These are phyloP conservation scores for Ettlia oleoabundans DNA, from an alignment of 139 green algal species.

Conservation along the genomic window DNA sequence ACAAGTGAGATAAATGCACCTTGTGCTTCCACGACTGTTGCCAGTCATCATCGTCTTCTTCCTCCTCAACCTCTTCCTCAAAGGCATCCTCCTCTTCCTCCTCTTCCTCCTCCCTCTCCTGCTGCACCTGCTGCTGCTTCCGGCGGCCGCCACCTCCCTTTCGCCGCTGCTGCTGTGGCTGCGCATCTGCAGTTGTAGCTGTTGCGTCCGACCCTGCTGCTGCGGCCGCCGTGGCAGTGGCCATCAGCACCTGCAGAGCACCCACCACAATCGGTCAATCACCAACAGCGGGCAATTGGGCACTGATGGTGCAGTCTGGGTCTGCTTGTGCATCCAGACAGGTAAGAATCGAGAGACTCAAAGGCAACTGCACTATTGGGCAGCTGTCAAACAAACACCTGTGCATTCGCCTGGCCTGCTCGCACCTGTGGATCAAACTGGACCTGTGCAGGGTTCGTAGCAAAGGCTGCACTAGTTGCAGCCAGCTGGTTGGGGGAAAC, in stretches of 20 bases:
- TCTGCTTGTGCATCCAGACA: too few species aligned
- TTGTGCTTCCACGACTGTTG: background rate
- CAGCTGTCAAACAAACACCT: too few species aligned
- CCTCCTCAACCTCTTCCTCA: background rate
- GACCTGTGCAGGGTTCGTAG: too few species aligned
- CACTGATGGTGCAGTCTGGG: too few species aligned
- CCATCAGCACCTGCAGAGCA: background rate
- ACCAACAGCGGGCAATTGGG: too few species aligned
- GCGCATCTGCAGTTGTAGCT: background rate
- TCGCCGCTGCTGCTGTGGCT: background rate
- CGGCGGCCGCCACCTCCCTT: background rate
- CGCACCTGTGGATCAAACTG: background rate
- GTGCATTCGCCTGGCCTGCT: too few species aligned
- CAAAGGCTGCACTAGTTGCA: too few species aligned
- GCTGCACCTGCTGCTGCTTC: constrained; percentile 4
- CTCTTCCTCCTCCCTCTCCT: background rate
- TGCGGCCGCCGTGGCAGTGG: background rate
- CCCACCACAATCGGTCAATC: too few species aligned
- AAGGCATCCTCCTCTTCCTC: background rate
- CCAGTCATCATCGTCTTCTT: background rate
- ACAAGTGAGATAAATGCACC: background rate
- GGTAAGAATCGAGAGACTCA: too few species aligned
- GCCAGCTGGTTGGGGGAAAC: too few species aligned
- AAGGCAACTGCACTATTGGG: too few species aligned
- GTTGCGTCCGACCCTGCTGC: background rate